phyloP scores from a whole-genome alignment of 2,329 filamentous ascomycete species.

The Penicillium sp. region DNA sequence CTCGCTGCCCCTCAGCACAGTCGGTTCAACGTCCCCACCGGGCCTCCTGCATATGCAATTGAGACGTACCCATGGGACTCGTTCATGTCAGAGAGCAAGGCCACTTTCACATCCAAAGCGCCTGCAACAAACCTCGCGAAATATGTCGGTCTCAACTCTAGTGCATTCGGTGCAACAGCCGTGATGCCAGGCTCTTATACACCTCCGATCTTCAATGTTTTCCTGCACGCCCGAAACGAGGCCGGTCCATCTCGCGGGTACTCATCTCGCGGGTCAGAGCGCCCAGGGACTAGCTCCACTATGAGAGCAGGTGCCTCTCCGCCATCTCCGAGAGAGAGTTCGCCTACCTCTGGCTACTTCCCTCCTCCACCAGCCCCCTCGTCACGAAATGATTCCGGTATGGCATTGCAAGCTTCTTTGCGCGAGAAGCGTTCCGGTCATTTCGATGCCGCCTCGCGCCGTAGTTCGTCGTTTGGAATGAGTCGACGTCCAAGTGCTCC shows the following conservation, averaged over 20 bases:
- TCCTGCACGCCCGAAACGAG: slow-evolving; percentile 71
- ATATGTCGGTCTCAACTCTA: slow-evolving; percentile 85
- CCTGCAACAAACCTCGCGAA: slow-evolving; percentile 72
- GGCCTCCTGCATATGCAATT: slow-evolving; percentile 86
- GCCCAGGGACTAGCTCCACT: slow-evolving; percentile 71
- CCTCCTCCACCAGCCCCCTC: slow-evolving; percentile 74
- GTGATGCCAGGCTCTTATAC: slow-evolving; percentile 52
- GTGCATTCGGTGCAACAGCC: slow-evolving; percentile 70
- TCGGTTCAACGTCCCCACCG: slow-evolving; percentile 79
- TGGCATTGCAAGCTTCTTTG: slow-evolving; percentile 78
- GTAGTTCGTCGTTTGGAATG: slow-evolving; percentile 89
- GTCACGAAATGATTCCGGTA: slow-evolving; percentile 90
- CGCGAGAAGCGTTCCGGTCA: slow-evolving; percentile 93
- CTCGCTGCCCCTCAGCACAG: slow-evolving; percentile 85
- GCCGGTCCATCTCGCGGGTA: slow-evolving; percentile 48
- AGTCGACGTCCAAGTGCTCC: slow-evolving; percentile 67
- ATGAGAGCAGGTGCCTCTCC: slow-evolving; percentile 50
- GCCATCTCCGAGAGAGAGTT: slow-evolving; percentile 59
- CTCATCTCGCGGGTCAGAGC: slow-evolving; percentile 52
- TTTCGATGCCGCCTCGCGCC: slow-evolving; percentile 75
- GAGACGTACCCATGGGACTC: slow-evolving; percentile 89
- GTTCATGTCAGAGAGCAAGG: slow-evolving; percentile 81
- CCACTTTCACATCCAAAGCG: slow-evolving; percentile 72
- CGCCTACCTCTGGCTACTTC: slow-evolving; percentile 75
- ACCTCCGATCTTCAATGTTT: slow-evolving; percentile 84